phyloP scores from a whole-genome alignment of 1,284 basidiomycete species.

The Rhodotorula sp. region DNA sequence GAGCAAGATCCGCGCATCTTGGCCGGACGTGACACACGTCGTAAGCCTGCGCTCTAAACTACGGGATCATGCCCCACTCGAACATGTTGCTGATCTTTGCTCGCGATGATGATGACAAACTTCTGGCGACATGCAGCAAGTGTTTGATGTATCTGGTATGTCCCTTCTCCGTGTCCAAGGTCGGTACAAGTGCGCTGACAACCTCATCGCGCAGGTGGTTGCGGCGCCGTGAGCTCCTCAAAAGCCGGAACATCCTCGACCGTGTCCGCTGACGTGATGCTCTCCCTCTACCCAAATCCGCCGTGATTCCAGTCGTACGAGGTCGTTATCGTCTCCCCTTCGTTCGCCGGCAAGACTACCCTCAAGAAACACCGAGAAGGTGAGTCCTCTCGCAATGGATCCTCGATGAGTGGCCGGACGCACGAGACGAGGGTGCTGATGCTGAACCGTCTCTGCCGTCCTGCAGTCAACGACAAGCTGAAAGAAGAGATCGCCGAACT shows the following conservation, averaged over 20 bases:
- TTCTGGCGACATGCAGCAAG: constrained; percentile 28
- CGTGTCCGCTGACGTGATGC: not conserved
- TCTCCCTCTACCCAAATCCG: too few relatives aligned
- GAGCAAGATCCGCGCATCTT: constrained; percentile 21
- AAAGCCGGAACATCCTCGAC: too few relatives aligned
- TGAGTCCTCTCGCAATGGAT: constrained; percentile 2
- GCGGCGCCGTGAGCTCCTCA: constrained; percentile 32
- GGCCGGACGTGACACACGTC: constrained; percentile 32
- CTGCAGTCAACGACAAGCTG: constrained; percentile 50
- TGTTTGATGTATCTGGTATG: constrained; percentile 44
- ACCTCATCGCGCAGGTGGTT: constrained; percentile 27
- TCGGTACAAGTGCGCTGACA: too few relatives aligned
- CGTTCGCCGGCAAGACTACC: constrained; percentile 44
- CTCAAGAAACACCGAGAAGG: constrained; percentile 45
- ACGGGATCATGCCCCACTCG: not conserved
- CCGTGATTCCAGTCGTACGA: constrained; percentile 41
- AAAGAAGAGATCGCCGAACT: constrained; percentile 53
- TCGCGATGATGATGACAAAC: not conserved
- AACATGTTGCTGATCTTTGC: not conserved
- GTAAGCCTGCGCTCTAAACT: constrained; percentile 5
- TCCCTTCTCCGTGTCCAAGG: accelerated
- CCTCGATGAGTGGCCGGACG: too few relatives aligned
- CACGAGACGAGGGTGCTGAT: not conserved
- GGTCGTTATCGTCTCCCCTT: constrained; percentile 45
- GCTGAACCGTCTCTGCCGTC: too few relatives aligned